Conservation (phyloP, 768 basidiomycete genomes). For the Gyrodon lividus region DNA sequence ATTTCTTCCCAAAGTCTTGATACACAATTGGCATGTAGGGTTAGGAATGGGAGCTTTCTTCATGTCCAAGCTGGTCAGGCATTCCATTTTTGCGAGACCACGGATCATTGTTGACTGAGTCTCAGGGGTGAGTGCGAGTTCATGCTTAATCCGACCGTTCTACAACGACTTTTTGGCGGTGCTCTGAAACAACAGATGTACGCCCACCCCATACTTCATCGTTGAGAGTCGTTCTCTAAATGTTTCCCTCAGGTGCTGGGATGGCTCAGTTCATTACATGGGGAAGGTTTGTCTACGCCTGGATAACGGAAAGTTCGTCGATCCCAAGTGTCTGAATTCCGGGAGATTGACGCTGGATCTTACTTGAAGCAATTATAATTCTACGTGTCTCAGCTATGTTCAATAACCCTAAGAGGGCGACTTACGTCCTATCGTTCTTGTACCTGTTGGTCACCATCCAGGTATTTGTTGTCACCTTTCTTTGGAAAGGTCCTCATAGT, state of each 20-base stretch:
- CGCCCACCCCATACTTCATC: neutral
- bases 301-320: conserved; percentile 6
- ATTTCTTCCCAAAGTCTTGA: neutral
- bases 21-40: neutral
- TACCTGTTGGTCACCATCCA: neutral
- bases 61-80: conserved; percentile 2
- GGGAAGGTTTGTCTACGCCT: neutral
- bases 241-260: neutral
- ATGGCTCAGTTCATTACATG: neutral
- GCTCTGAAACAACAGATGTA: conserved; percentile 3
- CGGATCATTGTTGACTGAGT: neutral
- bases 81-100: neutral
- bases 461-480: neutral
- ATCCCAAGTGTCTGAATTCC: too few species aligned
- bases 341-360: neutral
- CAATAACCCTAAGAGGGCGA: neutral
- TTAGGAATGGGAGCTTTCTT: neutral
- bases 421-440: conserved; percentile 1
- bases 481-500: conserved; percentile 1
- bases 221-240: neutral
- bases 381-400: conserved; percentile 16
- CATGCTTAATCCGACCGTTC: too few species aligned
- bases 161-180: too few species aligned
- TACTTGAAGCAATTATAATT: conserved; percentile 12
- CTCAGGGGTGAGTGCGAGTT: conserved; percentile 6